Evolutionary conservation across 306 rosid species (phyloP).

Genomic region (Malus sieversii): DNA sequence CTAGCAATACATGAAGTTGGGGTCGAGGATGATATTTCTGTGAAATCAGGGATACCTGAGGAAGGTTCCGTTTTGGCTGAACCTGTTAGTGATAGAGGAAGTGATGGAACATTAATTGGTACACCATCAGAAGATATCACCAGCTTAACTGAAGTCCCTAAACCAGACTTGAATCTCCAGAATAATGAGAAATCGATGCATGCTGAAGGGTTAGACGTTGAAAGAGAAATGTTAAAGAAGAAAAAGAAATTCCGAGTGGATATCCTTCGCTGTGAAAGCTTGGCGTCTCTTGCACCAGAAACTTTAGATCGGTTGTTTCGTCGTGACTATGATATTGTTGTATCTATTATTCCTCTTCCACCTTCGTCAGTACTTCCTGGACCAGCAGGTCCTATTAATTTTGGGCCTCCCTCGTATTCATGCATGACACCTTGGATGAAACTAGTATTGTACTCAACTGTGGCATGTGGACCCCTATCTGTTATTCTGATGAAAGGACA

Average conservation of each 20-base stretch:
- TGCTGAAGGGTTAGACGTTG: conserved; percentile 47
- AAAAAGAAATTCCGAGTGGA: conserved; percentile 74
- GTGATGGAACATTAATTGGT: conserved; percentile 32
- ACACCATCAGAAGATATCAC: conserved; percentile 29
- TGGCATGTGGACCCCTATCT: conserved; percentile 75
- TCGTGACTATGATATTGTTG: conserved; percentile 92
- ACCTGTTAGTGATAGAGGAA: conserved; percentile 25
- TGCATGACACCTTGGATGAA: conserved; percentile 99
- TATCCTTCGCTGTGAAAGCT: conserved; percentile 90
- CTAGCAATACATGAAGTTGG: conserved; percentile 20
- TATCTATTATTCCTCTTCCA: conserved; percentile 90
- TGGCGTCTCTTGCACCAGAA: conserved; percentile 87
- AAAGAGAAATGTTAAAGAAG: conserved; percentile 43
- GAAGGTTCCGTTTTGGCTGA: conserved; percentile 39
- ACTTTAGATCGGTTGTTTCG: conserved; percentile 72
- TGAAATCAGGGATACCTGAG: conserved; percentile 22
- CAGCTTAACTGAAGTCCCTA: conserved; percentile 26
- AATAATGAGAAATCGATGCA: conserved; percentile 33
- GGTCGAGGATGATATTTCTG: conserved; percentile 21
- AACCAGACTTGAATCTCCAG: conserved; percentile 26
- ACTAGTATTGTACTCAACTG: conserved; percentile 72
- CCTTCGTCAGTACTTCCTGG: conserved; percentile 83
- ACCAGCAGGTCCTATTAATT: conserved; percentile 74
- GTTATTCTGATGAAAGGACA: conserved; percentile 96
- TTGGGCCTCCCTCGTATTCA: conserved; percentile 93